These are phyloP conservation scores for Hypoxylon sp. DNA, from an alignment of 2,329 filamentous ascomycete species.

Conservation along the genomic window DNA sequence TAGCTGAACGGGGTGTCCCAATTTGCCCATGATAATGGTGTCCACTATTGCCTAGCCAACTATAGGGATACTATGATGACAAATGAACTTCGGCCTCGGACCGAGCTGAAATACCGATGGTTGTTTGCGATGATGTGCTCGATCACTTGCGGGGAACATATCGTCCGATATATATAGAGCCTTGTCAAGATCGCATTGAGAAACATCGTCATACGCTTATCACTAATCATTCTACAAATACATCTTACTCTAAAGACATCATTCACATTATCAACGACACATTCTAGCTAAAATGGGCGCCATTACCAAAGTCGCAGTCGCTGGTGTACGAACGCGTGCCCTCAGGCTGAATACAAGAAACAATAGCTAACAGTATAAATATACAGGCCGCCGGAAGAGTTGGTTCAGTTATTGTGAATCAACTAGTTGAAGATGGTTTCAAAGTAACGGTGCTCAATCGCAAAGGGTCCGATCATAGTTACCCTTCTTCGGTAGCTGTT, in stretches of 20 bases:
- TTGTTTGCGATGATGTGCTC: neutral
- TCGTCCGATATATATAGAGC: conserved; percentile 2
- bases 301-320: conserved; percentile 40
- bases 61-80: conserved; percentile 3
- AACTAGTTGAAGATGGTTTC: conserved; percentile 59
- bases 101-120: conserved; percentile 2
- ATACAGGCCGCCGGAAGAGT: conserved; percentile 50
- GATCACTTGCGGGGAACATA: neutral
- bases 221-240: neutral
- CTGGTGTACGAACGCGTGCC: conserved; percentile 32
- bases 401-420: conserved; percentile 56
- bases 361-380: neutral
- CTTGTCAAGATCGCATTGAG: neutral
- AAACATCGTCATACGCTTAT: neutral
- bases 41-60: neutral
- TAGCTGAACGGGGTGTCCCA: neutral
- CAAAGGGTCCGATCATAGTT: conserved; percentile 55
- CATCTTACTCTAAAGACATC: neutral
- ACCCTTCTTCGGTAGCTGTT: conserved; percentile 58
- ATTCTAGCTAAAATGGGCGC: conserved; percentile 32
- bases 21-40: neutral
- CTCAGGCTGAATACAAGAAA: neutral
- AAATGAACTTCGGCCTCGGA: conserved; percentile 15
- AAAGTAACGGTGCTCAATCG: conserved; percentile 69
- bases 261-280: neutral